A percentile compares a stretch with the other conserved stretches of the same genome.
These are phyloP conservation scores for Chlamydomonas eustigma DNA, from an alignment of 139 green algal species.

Conservation along the genomic window DNA sequence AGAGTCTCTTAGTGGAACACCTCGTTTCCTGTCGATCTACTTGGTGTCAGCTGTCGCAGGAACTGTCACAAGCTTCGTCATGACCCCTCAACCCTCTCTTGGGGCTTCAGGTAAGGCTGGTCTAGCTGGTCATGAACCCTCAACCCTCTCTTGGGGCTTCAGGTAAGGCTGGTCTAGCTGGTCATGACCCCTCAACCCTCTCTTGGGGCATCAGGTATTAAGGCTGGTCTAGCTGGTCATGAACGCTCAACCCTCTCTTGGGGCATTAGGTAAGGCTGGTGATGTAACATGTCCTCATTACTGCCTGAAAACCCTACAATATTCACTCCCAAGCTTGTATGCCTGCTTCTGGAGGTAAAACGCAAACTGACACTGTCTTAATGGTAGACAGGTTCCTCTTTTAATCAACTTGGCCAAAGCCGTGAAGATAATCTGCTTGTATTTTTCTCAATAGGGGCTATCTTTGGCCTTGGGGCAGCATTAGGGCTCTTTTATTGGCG, in stretches of 20 bases:
- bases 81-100: constrained; percentile 40
- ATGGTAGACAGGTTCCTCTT: too few relatives aligned
- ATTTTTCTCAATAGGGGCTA: too few relatives aligned
- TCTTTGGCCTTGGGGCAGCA: constrained; percentile 58
- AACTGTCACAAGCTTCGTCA: constrained; percentile 39
- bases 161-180: constrained; percentile 1
- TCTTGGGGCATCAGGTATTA: constrained; percentile 24
- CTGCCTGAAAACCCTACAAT: too few relatives aligned
- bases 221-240: neutral
- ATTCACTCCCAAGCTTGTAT: too few relatives aligned
- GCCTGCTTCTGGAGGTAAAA: too few relatives aligned
- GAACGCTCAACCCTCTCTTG: constrained; percentile 22
- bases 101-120: constrained; percentile 32
- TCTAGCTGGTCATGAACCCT: constrained; percentile 10
- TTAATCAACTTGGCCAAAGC: too few relatives aligned
- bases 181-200: constrained; percentile 23
- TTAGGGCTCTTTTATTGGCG: constrained; percentile 54
- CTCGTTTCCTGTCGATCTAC: constrained; percentile 44
- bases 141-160: constrained; percentile 27
- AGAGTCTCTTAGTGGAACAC: constrained; percentile 39
- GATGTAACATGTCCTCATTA: constrained; percentile 2
- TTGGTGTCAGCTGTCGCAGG: constrained; percentile 28
- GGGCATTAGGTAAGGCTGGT: constrained; percentile 17
- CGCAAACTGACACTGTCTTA: too few relatives aligned
- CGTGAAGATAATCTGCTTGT: too few relatives aligned